A percentile compares a stretch with the other conserved stretches of the same genome.
Conservation (phyloP, 495 filamentous ascomycete species). For the Neurospora intermedia region DNA sequence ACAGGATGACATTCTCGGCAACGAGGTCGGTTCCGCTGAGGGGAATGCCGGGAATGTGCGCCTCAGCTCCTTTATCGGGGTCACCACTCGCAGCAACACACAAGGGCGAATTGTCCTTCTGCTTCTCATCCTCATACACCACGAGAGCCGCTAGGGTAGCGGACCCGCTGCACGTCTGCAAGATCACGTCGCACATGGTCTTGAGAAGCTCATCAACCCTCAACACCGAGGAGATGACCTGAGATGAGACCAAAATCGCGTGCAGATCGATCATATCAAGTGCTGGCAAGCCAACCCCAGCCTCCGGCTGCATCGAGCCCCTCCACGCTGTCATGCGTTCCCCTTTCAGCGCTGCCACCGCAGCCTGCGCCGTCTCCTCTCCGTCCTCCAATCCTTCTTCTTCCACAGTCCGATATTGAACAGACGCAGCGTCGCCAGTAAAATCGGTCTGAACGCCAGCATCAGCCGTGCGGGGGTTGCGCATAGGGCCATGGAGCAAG, state of each 20-base stretch:
- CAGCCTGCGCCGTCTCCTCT: slow-evolving; percentile 33
- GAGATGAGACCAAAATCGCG: slow-evolving; percentile 77
- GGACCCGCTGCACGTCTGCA: slow-evolving; percentile 70
- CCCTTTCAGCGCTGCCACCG: slow-evolving; percentile 41
- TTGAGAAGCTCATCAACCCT: slow-evolving; percentile 72
- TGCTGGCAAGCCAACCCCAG: slow-evolving; percentile 40
- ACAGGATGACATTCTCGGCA: slow-evolving; percentile 68
- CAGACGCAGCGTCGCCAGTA: slow-evolving; percentile 48
- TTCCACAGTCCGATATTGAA: slow-evolving; percentile 39
- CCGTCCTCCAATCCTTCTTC: slow-evolving; percentile 50
- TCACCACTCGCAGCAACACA: slow-evolving; percentile 69
- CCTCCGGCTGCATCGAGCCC: slow-evolving; percentile 35
- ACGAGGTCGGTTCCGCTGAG: slow-evolving; percentile 52
- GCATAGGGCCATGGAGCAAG: slow-evolving; percentile 55
- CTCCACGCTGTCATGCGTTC: slow-evolving; percentile 59
- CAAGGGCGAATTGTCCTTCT: slow-evolving; percentile 15
- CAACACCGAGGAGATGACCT: slow-evolving; percentile 82
- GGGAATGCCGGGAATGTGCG: slow-evolving; percentile 52
- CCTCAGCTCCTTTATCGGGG: slow-evolving; percentile 52
- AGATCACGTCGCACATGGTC: slow-evolving; percentile 84
- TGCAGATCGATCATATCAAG: slow-evolving; percentile 80
- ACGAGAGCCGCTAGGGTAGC: slow-evolving; percentile 73
- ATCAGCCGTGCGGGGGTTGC: slow-evolving; percentile 51
- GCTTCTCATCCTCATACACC: slow-evolving; percentile 17
- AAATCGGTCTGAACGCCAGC: slow-evolving; percentile 66